Evolutionary conservation across 345 rosid genomes (phyloP), one percentile per base, ranked within the genome.

Genomic region (Melaleuca alternifolia): DNA sequence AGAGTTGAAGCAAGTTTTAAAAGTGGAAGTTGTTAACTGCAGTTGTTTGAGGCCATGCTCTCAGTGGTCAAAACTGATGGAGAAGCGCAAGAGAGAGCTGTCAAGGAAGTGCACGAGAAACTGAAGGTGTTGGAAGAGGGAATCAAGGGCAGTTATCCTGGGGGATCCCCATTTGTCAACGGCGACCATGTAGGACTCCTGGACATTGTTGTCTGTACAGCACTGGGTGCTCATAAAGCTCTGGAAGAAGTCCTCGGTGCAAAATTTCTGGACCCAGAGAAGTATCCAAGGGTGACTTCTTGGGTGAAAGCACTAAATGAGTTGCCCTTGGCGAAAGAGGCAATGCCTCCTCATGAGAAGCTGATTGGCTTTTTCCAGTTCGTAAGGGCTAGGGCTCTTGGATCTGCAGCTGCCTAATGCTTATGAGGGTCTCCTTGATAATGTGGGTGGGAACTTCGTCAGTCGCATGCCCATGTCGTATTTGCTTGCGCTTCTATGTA

Each of bases 51-150:
- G 87, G 83, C 86, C 86, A 82, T 46, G 85, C 24, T 24, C 13
- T 12, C 11, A 82, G 85, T 88, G n/a, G 6, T 91, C 18, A 83
- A 18, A 53, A 33, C 91, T 91, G 93, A 41, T 93, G 83, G 92
- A 57, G 95, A 89, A 86, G 89, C 86, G 44, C 93, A 90, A 84
- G 89, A 86, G 54, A 91, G 79, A 83, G 91, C 94, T n/a, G 51
- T 62, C n/a, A 77, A 71, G 52, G 91, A 92, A 88, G 57, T 86
- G 44, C 87, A 51, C 48, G 93, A 89, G 91, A 92, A 91, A 87
- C 85, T 91, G 61, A 71, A 82, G 51, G 88, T 86, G 50, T 48
- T 91, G 18, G 94, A 92, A 88, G 92, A 88, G 62, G 93, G 92
- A n/a, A 88, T 91, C 54, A 87, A 89, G 57, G 93, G 88, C 28